A percentile compares a stretch with the other conserved stretches of the same genome.
Conservation (phyloP, 129 eudicot genomes). For the Centaurea solstitialis region DNA sequence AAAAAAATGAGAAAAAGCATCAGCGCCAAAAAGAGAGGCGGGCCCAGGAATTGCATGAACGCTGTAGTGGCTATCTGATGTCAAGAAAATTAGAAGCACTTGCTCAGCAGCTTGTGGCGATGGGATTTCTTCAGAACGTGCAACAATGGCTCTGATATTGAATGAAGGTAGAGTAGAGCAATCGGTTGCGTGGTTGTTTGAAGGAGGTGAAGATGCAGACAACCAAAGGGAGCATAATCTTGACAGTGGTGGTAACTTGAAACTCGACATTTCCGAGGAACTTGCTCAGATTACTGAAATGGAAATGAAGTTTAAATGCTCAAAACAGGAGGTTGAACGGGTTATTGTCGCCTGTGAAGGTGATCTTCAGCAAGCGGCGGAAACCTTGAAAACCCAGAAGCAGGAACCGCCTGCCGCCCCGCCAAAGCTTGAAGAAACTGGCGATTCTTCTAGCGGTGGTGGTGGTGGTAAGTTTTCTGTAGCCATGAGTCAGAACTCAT, state of each 20-base stretch:
- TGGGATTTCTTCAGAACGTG: constrained; percentile 85
- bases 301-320: constrained; percentile 62
- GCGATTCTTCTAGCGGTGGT: constrained; percentile 44
- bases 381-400: constrained; percentile 59
- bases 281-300: constrained; percentile 59
- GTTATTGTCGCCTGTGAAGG: constrained; percentile 72
- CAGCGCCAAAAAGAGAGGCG: constrained; percentile 86
- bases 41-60: constrained; percentile 80
- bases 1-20: constrained; percentile 75
- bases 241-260: constrained; percentile 55
- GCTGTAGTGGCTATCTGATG: constrained; percentile 77
- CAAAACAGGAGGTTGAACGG: constrained; percentile 75
- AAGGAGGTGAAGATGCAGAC: constrained; percentile 63
- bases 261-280: constrained; percentile 81
- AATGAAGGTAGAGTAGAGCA: constrained; percentile 80
- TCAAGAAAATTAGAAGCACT: constrained; percentile 77
- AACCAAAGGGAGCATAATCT: constrained; percentile 45
- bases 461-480: constrained; percentile 45
- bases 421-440: constrained; percentile 61
- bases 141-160: constrained; percentile 78
- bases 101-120: constrained; percentile 69
- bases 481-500: constrained; percentile 37
- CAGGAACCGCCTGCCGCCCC: constrained; percentile 51
- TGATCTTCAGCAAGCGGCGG: constrained; percentile 76
- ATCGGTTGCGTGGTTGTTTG: constrained; percentile 73